Conservation (phyloP, 352 stramenopile species). For the Salisapilia sapeloensis region DNA sequence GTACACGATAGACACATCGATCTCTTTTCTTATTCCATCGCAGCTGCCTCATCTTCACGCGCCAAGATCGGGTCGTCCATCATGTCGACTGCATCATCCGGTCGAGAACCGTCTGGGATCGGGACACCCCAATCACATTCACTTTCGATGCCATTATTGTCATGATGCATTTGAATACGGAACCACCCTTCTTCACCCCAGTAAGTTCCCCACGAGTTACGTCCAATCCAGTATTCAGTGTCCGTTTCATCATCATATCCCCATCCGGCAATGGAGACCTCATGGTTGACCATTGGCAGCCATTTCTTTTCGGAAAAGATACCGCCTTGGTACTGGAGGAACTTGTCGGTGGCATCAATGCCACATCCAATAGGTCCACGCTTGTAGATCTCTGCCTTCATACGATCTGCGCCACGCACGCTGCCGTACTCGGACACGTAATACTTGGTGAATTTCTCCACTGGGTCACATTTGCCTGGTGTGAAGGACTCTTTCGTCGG, state of each 20-base stretch:
- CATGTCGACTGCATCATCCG: slow-evolving; percentile 5
- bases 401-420: slow-evolving; percentile 67
- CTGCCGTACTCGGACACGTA: slow-evolving; percentile 82
- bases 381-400: slow-evolving; percentile 88
- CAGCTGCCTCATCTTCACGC: too few relatives aligned
- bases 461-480: slow-evolving; percentile 56
- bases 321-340: slow-evolving; percentile 56
- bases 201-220: slow-evolving; percentile 87
- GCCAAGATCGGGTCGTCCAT: too few relatives aligned
- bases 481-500: slow-evolving; percentile 79
- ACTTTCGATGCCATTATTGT: slow-evolving; percentile 81
- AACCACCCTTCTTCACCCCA: slow-evolving; percentile 90
- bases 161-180: slow-evolving; percentile 79
- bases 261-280: slow-evolving; percentile 82
- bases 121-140: slow-evolving; percentile 82
- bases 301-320: slow-evolving; percentile 77
- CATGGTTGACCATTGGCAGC: slow-evolving; percentile 75
- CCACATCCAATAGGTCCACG: slow-evolving; percentile 81
- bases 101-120: slow-evolving; percentile 63
- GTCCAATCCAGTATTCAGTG: slow-evolving; percentile 85
- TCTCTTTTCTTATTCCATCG: too few relatives aligned
- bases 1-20: too few relatives aligned
- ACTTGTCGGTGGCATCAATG: slow-evolving; percentile 75
- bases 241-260: slow-evolving; percentile 71
- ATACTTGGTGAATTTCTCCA: slow-evolving; percentile 82